Evolutionary conservation across 2,329 filamentous ascomycete species (phyloP).

Genomic region (Aureobasidium sp.): DNA sequence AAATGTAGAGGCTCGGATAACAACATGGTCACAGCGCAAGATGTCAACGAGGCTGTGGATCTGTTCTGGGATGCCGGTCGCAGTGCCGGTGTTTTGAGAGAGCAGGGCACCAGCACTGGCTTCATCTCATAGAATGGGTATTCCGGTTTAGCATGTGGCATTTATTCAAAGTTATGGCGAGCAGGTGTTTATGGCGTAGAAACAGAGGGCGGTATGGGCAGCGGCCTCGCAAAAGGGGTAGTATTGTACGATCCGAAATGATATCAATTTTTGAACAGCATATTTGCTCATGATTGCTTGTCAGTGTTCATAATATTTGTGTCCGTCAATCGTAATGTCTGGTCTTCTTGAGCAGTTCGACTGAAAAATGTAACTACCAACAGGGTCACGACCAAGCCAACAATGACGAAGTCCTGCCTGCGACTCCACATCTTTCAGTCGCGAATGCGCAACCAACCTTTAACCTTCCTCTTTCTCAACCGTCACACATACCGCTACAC

Average conservation of each 20-base stretch:
- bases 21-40: constrained; percentile 42
- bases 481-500: background rate
- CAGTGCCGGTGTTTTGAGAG: constrained; percentile 35
- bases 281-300: background rate
- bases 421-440: background rate
- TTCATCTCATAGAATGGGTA: constrained; percentile 25
- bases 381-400: background rate
- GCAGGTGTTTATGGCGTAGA: constrained; percentile 4
- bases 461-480: background rate
- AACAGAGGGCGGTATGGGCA: background rate
- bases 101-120: constrained; percentile 22
- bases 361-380: background rate
- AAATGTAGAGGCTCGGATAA: constrained; percentile 50
- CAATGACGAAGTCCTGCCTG: constrained; percentile 4
- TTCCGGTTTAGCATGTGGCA: background rate
- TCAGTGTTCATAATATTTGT: too few relatives aligned
- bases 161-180: background rate
- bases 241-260: background rate
- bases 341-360: background rate
- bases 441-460: background rate
- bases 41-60: constrained; percentile 46
- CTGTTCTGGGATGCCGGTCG: constrained; percentile 44
- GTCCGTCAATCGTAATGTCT: too few relatives aligned
- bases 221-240: background rate
- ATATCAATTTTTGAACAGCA: background rate